phyloP scores from a whole-genome alignment of 768 basidiomycete species.

The Leccinum pellstonianum region DNA sequence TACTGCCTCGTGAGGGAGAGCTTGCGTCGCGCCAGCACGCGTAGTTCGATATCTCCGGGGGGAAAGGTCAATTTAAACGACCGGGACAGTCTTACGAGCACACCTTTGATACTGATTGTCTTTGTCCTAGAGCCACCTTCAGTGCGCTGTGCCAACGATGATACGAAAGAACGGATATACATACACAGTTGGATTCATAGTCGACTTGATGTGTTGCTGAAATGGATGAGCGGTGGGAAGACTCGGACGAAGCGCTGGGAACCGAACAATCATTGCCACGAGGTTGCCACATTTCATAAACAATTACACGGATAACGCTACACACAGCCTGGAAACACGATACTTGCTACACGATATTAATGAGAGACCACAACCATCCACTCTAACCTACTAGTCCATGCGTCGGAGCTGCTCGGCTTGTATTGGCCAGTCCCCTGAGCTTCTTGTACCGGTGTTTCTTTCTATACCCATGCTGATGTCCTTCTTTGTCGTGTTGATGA shows the following conservation, averaged over 20 bases:
- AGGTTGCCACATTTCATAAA: not conserved
- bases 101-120: not conserved
- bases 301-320: constrained; percentile 9
- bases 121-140: not conserved
- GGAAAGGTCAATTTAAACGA: not conserved
- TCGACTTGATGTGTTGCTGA: not conserved
- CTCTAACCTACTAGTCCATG: constrained; percentile 18
- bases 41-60: not conserved
- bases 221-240: not conserved
- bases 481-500: constrained; percentile 14
- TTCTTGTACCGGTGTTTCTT: constrained; percentile 27
- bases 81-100: not conserved
- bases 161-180: not conserved
- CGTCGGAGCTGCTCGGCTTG: constrained; percentile 7
- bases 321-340: constrained; percentile 2
- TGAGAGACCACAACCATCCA: not conserved
- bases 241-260: not conserved
- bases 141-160: not conserved
- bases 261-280: not conserved
- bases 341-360: not conserved
- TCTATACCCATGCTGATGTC: constrained; percentile 20
- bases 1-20: not conserved
- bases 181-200: not conserved
- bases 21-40: not conserved
- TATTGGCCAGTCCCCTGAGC: constrained; percentile 11